These are phyloP conservation scores for Erodium texanum DNA, from an alignment of 441 rosid genomes.

Conservation along the genomic window DNA sequence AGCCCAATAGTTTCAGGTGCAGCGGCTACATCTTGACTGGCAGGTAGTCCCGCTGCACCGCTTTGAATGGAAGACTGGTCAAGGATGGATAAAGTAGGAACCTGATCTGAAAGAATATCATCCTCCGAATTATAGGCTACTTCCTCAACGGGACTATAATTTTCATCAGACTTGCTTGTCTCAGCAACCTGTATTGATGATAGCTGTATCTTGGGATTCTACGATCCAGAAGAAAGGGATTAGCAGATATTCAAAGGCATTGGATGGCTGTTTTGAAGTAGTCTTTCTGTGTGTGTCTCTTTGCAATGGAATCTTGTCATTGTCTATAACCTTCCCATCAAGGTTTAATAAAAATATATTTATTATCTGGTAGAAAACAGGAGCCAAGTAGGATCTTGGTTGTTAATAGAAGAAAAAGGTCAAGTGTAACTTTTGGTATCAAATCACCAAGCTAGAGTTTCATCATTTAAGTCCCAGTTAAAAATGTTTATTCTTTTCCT, in stretches of 20 bases:
- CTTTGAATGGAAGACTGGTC: constrained; percentile 40
- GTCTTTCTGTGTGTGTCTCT: background rate
- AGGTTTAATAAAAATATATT: constrained; percentile 34
- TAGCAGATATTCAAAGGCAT: background rate
- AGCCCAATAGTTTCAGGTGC: constrained; percentile 25
- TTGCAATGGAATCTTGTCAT: constrained; percentile 5
- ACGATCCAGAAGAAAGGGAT: constrained; percentile 17
- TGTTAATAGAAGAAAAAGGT: constrained; percentile 32
- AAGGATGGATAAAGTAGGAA: constrained; percentile 60
- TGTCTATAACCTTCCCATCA: constrained; percentile 27
- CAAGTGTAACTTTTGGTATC: constrained; percentile 3
- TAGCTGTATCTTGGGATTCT: constrained; percentile 51
- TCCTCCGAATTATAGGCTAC: constrained; percentile 43
- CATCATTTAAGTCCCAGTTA: background rate
- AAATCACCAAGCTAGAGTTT: background rate
- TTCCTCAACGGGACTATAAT: constrained; percentile 38
- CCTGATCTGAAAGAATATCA: constrained; percentile 58
- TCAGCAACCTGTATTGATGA: constrained; percentile 31
- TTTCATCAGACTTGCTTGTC: constrained; percentile 51
- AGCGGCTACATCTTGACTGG: constrained; percentile 30
- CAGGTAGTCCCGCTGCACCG: constrained; percentile 33
- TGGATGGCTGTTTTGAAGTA: background rate
- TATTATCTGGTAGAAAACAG: constrained; percentile 40
- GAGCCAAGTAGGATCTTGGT: constrained; percentile 72
- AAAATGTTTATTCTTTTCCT: background rate